phyloP scores from a whole-genome alignment of 2,329 filamentous ascomycete genomes.

The Alternaria metachromatica region DNA sequence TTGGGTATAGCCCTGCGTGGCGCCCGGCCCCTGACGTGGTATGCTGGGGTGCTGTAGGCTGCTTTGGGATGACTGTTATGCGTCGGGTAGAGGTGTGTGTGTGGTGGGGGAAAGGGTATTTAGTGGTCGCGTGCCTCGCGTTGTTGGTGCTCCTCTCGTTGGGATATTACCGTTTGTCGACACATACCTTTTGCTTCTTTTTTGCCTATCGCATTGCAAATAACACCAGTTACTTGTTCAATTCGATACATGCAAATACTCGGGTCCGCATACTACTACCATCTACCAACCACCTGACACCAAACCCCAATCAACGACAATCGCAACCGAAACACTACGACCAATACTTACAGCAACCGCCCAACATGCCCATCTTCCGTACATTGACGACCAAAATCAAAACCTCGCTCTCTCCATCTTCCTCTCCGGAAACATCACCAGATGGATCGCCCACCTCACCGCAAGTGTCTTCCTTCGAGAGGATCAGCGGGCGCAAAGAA shows the following conservation, averaged over 20 bases:
- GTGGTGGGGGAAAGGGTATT: neutral
- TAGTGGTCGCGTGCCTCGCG: neutral
- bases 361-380: conserved; percentile 40
- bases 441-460: conserved; percentile 22
- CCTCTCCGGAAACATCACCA: conserved; percentile 30
- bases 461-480: conserved; percentile 31
- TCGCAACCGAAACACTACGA: neutral
- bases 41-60: neutral
- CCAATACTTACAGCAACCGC: neutral
- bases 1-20: neutral
- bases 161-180: neutral
- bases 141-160: neutral
- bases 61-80: conserved; percentile 1
- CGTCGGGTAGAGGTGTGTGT: neutral
- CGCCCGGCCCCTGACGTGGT: conserved; percentile 1
- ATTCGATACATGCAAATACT: conserved; percentile 9
- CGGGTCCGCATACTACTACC: neutral
- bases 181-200: neutral
- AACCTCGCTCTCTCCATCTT: conserved; percentile 33
- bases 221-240: neutral
- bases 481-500: conserved; percentile 30
- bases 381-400: conserved; percentile 40
- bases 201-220: neutral
- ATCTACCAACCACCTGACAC: neutral
- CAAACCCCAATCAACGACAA: neutral